phyloP scores from a whole-genome alignment of 441 rosid genomes.

The Pelargonium myrrhifolium region DNA sequence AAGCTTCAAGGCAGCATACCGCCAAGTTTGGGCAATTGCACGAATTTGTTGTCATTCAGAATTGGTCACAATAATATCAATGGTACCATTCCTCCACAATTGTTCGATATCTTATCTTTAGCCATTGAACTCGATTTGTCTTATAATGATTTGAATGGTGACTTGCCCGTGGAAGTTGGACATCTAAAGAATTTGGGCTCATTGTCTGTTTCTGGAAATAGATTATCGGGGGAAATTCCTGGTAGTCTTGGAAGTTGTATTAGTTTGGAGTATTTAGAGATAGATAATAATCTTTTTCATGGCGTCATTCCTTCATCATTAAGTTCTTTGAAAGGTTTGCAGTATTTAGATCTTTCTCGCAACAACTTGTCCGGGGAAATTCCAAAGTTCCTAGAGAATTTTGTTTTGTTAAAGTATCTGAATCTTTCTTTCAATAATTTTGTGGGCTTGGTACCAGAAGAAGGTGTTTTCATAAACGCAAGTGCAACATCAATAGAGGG shows the following conservation, averaged over 20 bases:
- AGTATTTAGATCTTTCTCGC: conserved; percentile 14
- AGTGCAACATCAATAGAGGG: conserved; percentile 16
- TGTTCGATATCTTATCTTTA: conserved; percentile 19
- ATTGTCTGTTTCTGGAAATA: conserved; percentile 11
- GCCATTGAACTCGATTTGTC: background rate
- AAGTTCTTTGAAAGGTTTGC: conserved; percentile 16
- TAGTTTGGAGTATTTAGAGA: conserved; percentile 7
- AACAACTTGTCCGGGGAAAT: conserved; percentile 22
- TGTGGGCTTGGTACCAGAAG: conserved; percentile 16
- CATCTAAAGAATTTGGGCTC: background rate
- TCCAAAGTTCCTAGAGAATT: conserved; percentile 11
- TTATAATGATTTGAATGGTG: conserved; percentile 16
- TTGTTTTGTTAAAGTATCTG: background rate
- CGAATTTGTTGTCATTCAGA: background rate
- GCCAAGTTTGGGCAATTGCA: conserved; percentile 10
- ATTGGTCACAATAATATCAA: conserved; percentile 16
- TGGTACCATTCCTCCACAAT: conserved; percentile 22
- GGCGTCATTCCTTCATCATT: conserved; percentile 19
- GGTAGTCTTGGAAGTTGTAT: conserved; percentile 14
- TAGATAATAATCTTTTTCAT: conserved; percentile 22
- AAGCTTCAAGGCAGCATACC: conserved; percentile 9
- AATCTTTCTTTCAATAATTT: conserved; percentile 24
- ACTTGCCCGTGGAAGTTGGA: conserved; percentile 16
- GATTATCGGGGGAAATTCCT: conserved; percentile 19
- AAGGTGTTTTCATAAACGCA: conserved; percentile 23